Evolutionary conservation across 2,329 filamentous ascomycete species (phyloP), one percentile per base, ranked within the genome.

Genomic region (Tolypocladium paradoxum): DNA sequence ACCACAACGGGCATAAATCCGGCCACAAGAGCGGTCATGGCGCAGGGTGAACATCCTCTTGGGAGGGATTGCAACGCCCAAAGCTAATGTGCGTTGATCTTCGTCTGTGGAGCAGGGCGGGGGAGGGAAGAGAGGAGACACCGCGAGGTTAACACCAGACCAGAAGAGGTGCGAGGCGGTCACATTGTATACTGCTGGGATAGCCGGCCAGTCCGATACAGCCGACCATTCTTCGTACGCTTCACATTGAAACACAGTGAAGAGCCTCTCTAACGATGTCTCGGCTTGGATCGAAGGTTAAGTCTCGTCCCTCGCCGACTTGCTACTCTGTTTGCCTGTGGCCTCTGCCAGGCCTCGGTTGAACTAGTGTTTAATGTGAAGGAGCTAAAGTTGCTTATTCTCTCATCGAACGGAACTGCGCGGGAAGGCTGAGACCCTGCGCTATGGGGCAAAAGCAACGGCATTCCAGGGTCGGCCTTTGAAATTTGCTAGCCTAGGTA

Each of bases 301-400:
- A 12, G 4, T 12, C 43, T 12, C 18, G 40, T 31, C 43, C 20
- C 8, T 31, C 16, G 8, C 7, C 8, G 27, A 18, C 24, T 29
- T 8, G 24, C 24, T 5, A 16, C 40, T 16, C 9, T 29, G n/a
- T 45, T 45, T 7, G 40, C 14, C 40, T 22, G 40, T 27, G 24
- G 24, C 16, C 40, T 45, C 24, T n/a, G 29, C 43, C 37, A 20
- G 24, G 43, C 27, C 43, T 46, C 16, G 43, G 27, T n/a, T 18
- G 24, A 9, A 18, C 24, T 46, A 46, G 43, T 24, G 24, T 31
- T 29, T 8, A 31, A 29, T 11, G 18, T 27, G 24, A 24, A 36
- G 48, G 48, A 20, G 40, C 22, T 29, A 50, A 40, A 27, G 29
- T 51, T 51, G 50, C 50, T 51, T 51, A 35, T 51, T 51, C 36